Evolutionary conservation across 805 yeast genomes (phyloP).

Genomic region (Lipomyces mesembrius): DNA sequence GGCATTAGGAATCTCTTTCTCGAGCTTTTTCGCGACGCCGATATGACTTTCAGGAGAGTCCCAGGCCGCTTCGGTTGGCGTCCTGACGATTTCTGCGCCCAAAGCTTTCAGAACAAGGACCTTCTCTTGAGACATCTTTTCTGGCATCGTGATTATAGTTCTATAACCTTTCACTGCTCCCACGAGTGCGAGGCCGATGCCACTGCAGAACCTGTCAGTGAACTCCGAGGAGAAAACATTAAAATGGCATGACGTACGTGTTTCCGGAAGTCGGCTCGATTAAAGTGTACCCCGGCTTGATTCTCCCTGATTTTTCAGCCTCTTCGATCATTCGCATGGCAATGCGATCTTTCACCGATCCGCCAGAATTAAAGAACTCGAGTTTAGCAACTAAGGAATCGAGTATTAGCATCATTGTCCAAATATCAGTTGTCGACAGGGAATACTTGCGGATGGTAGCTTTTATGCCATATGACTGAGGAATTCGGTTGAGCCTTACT

Average conservation of each 20-base stretch:
- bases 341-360: slow-evolving; percentile 86
- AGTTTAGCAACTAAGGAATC: slow-evolving; percentile 65
- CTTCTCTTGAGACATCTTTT: slow-evolving; percentile 89
- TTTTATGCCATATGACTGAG: slow-evolving; percentile 74
- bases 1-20: slow-evolving; percentile 82
- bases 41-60: slow-evolving; percentile 90
- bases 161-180: slow-evolving; percentile 89
- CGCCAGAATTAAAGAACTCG: slow-evolving; percentile 86
- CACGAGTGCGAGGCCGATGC: slow-evolving; percentile 83
- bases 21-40: slow-evolving; percentile 81
- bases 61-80: slow-evolving; percentile 93
- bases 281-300: slow-evolving; percentile 78
- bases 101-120: slow-evolving; percentile 85
- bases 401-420: background rate
- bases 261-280: slow-evolving; percentile 92
- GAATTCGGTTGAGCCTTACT: slow-evolving; percentile 73
- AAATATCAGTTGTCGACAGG: background rate
- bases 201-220: slow-evolving; percentile 44
- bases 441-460: slow-evolving; percentile 50
- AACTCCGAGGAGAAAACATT: background rate
- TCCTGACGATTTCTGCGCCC: slow-evolving; percentile 89
- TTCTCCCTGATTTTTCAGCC: slow-evolving; percentile 76
- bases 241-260: slow-evolving; percentile 49
- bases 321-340: slow-evolving; percentile 85
- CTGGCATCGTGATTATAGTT: slow-evolving; percentile 85